Conservation (phyloP, 345 rosid genomes). For the Durio zibethinus region DNA sequence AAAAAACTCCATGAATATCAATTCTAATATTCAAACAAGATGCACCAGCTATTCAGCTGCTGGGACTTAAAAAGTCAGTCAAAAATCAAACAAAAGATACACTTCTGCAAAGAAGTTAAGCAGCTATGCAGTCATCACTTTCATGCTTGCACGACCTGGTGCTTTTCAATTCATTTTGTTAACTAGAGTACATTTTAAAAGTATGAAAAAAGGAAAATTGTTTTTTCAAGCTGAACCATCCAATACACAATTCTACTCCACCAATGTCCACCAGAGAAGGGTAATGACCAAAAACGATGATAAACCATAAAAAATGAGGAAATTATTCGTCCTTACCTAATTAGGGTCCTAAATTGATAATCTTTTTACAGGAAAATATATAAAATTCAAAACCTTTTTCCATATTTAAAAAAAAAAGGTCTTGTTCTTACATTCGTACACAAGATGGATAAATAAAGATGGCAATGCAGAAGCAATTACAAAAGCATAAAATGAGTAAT, state of each 20-base stretch:
- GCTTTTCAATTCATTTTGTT: neutral
- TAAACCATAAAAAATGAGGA: neutral
- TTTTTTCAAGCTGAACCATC: neutral
- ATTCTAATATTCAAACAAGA: neutral
- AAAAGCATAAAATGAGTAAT: neutral
- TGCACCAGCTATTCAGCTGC: neutral
- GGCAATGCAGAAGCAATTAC: neutral
- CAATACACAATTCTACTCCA: neutral
- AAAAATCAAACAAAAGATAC: neutral
- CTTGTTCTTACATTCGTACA: neutral
- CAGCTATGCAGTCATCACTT: neutral
- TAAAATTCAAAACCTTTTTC: neutral
- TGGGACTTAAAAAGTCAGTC: neutral
- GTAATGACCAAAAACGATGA: neutral
- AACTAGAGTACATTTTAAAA: neutral
- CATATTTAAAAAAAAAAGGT: neutral
- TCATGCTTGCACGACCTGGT: neutral
- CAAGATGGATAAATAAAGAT: neutral
- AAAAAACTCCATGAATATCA: neutral
- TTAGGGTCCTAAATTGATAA: neutral
- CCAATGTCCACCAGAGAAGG: neutral
- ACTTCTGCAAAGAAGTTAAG: neutral
- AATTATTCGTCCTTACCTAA: neutral
- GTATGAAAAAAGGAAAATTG: neutral
- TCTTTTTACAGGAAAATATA: neutral